phyloP scores from a whole-genome alignment of 257 asterid genomes.

The Plectranthus barbatus region DNA sequence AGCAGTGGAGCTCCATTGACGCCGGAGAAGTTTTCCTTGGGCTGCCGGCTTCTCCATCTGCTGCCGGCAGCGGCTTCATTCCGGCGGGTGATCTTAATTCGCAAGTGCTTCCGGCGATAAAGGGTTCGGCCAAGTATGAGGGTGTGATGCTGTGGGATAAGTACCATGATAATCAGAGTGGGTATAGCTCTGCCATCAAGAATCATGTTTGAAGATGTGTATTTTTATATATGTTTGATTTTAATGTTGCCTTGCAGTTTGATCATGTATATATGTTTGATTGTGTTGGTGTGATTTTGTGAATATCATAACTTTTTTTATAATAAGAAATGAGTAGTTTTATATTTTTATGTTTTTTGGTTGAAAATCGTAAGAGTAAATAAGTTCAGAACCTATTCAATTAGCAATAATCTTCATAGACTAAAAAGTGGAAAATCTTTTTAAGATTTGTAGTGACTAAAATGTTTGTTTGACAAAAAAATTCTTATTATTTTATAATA shows the following conservation, averaged over 20 bases:
- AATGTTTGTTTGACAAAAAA: background rate
- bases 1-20: background rate
- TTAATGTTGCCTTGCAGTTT: background rate
- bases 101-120: conserved; percentile 19
- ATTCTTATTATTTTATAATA: too few species aligned
- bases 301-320: too few species aligned
- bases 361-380: too few species aligned
- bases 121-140: conserved; percentile 23
- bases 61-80: background rate
- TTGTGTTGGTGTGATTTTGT: background rate
- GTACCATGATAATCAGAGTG: conserved; percentile 20
- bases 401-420: too few species aligned
- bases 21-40: background rate
- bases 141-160: conserved; percentile 29
- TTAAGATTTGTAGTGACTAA: background rate
- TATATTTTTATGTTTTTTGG: too few species aligned
- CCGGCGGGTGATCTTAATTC: conserved; percentile 5
- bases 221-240: too few species aligned
- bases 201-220: conserved; percentile 5
- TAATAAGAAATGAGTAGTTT: too few species aligned
- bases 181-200: conserved; percentile 18
- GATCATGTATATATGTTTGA: background rate
- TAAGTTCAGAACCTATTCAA: too few species aligned
- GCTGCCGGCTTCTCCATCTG: conserved; percentile 1
- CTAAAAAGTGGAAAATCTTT: background rate